Base-by-base conservation (phyloP, 2,329 filamentous ascomycete species). In the Penicillium sp. region DNA sequence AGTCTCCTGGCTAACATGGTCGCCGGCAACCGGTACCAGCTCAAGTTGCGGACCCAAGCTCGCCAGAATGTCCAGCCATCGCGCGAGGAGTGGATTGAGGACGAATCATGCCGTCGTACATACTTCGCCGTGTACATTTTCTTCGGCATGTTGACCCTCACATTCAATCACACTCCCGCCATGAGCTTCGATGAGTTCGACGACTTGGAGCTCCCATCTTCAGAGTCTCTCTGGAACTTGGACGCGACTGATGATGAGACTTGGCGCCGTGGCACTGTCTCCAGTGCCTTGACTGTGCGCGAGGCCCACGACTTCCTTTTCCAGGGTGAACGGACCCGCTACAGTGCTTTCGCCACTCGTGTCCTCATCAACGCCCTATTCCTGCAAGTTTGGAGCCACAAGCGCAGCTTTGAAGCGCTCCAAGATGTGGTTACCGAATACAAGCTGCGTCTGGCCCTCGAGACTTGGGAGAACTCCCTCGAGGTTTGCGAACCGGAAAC, bases 101-200 rank as follows among this genome's bases (percentile, higher is more conserved):
- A 99, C 70, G 94, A 99, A 76, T 92, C 93, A 50, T 97, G 94
- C 75, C 87, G 93, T 58, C 90, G 94, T 60, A 97, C 94, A 1
- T 99, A 97, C 78, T 99, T 96, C 69, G 93, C 94, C 1, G 94
- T 97, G 59, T 99, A 97, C 80, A 96, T 97, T 75, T 97, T 97
- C 84, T 97, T 97, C 71, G 94, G 94, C 55, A 83, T 97, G 69
- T 79, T 97, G 67, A 97, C 94, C 0, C 76, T 99, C 75, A 95
- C 93, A 0, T 99, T 95, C 83, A 97, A 97, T 73, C 94, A 97
- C 77, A 97, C 93, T 1, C 94, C 94, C 13, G 93, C 92, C 33
- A 97, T 99, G 79, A 92, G 91, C 76, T 97, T 97, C 81, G 96
- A 97, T 74, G 94, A 97, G 75, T 96, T 99, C 63, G 94, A 97